phyloP scores from a whole-genome alignment of 1,139 yeast genomes.

The Candida sp. region DNA sequence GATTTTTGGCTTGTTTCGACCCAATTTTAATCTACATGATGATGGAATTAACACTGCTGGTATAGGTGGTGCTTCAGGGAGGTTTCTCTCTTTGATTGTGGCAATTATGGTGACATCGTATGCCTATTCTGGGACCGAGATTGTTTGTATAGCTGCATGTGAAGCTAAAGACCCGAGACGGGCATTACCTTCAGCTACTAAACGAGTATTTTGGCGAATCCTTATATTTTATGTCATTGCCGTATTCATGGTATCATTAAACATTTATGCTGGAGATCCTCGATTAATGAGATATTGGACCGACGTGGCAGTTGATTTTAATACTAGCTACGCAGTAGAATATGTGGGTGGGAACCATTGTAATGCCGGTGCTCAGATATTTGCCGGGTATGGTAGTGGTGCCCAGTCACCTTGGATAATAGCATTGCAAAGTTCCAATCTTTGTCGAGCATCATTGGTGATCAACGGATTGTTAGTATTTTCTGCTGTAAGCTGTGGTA shows the following conservation, averaged over 20 bases:
- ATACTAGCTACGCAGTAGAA: conserved; percentile 23
- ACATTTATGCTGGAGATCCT: conserved; percentile 75
- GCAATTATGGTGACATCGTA: conserved; percentile 67
- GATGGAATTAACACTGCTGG: conserved; percentile 50
- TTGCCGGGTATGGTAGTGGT: conserved; percentile 55
- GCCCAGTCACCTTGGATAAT: conserved; percentile 79
- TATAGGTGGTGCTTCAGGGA: conserved; percentile 61
- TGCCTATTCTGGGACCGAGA: conserved; percentile 79
- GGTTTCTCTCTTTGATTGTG: conserved; percentile 60
- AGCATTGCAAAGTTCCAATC: conserved; percentile 68
- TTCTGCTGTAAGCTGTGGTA: conserved; percentile 75
- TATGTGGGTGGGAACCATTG: conserved; percentile 41
- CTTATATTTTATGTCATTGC: conserved; percentile 65
- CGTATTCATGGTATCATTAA: conserved; percentile 68
- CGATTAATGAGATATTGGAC: conserved; percentile 52
- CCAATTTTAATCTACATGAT: conserved; percentile 58
- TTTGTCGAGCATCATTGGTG: conserved; percentile 59
- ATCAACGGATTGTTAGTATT: conserved; percentile 67
- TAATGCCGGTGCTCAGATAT: conserved; percentile 24
- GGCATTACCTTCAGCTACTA: conserved; percentile 76
- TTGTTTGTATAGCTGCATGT: conserved; percentile 82
- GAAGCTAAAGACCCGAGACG: conserved; percentile 81
- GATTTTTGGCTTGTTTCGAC: conserved; percentile 71
- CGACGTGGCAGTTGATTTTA: conserved; percentile 12
- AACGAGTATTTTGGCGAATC: conserved; percentile 70